Conservation (phyloP, 306 rosid species). For the Citrullus colocynthis region DNA sequence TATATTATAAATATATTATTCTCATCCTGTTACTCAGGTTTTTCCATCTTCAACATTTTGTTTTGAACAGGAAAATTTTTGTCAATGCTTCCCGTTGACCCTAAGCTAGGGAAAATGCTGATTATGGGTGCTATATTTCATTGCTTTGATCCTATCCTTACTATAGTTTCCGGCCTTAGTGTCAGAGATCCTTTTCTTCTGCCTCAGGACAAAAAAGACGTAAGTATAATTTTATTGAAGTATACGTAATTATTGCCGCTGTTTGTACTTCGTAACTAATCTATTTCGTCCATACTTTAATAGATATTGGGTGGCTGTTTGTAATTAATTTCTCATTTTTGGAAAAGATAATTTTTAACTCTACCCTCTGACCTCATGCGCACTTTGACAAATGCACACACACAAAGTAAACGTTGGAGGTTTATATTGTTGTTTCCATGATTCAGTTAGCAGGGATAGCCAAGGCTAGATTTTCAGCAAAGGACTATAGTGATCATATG, state of each 20-base stretch:
- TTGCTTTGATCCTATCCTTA: conserved; percentile 98
- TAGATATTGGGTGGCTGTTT: not conserved
- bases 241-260: not conserved
- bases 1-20: not conserved
- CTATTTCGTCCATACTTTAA: not conserved
- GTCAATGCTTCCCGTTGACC: conserved; percentile 90
- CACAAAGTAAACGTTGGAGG: not conserved
- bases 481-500: conserved; percentile 98
- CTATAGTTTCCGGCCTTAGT: conserved; percentile 83
- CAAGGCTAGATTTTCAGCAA: conserved; percentile 92
- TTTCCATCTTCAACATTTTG: conserved; percentile 8
- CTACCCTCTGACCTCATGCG: not conserved
- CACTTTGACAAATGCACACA: not conserved
- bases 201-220: conserved; percentile 96
- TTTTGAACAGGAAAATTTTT: conserved; percentile 63
- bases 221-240: conserved; percentile 26
- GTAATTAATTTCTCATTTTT: not conserved
- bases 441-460: conserved; percentile 92
- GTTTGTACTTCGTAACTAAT: not conserved
- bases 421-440: conserved; percentile 10
- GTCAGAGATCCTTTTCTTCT: conserved; percentile 95
- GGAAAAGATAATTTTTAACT: not conserved
- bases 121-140: conserved; percentile 86
- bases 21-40: not conserved
- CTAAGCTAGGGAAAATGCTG: conserved; percentile 95